Percentiles rank a stretch among this genome's conserved stretches.
phyloP scores from a whole-genome alignment of 2,329 filamentous ascomycete species.

The Fusarium acutatum region DNA sequence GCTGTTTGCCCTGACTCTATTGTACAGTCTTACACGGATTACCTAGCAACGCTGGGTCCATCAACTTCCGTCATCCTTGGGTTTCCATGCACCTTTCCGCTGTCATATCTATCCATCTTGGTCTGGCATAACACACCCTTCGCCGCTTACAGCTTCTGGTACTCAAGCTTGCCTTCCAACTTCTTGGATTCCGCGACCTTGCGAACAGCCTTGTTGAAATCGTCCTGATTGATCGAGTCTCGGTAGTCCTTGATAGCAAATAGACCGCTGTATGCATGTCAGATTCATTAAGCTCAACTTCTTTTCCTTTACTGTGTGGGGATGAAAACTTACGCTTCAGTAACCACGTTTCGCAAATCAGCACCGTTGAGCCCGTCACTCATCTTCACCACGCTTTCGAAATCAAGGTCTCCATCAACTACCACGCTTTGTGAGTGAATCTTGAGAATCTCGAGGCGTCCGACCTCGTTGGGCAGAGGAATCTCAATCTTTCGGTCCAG shows the following conservation, averaged over 20 bases:
- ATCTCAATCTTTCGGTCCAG: conserved; percentile 99
- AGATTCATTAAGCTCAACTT: conserved; percentile 28
- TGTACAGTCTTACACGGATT: conserved; percentile 43
- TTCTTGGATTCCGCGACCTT: conserved; percentile 99
- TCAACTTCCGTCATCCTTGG: conserved; percentile 17
- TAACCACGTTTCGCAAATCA: conserved; percentile 96
- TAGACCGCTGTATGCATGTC: conserved; percentile 70
- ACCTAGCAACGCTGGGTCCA: conserved; percentile 26
- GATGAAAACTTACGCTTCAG: conserved; percentile 85
- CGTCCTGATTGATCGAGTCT: conserved; percentile 95
- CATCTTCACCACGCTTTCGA: conserved; percentile 99
- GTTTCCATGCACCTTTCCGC: conserved; percentile 19
- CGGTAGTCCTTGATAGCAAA: conserved; percentile 99
- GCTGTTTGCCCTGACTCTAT: conserved; percentile 36
- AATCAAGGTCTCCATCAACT: conserved; percentile 95
- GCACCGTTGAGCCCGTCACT: conserved; percentile 97
- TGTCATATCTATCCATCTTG: conserved; percentile 20
- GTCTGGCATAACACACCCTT: conserved; percentile 3
- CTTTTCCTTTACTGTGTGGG: neutral
- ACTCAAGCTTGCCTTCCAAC: conserved; percentile 96
- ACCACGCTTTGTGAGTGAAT: conserved; percentile 90
- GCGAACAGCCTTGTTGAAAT: conserved; percentile 98
- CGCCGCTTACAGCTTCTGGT: conserved; percentile 83
- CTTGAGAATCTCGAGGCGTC: conserved; percentile 95
- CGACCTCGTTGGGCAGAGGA: conserved; percentile 94